Evolutionary conservation across 1,284 basidiomycete species (phyloP).

Genomic region (Coriolopsis trogii): DNA sequence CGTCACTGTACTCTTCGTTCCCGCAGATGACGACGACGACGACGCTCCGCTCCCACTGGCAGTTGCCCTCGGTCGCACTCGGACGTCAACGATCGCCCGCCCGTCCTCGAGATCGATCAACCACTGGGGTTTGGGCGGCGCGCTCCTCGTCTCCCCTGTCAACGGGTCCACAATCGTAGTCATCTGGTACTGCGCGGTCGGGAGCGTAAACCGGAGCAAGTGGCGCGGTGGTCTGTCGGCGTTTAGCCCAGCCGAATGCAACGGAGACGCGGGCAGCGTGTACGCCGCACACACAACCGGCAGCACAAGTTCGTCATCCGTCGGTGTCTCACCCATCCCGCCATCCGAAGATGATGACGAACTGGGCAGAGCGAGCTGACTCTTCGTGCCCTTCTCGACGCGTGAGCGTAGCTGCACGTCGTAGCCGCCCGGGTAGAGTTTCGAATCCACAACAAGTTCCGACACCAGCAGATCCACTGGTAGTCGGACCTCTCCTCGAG

Average conservation of each 20-base stretch:
- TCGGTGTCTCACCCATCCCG: slow-evolving; percentile 1
- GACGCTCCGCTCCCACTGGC: slow-evolving; percentile 19
- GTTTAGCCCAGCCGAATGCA: slow-evolving; percentile 74
- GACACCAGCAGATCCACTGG: slow-evolving; percentile 65
- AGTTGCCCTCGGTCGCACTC: slow-evolving; percentile 54
- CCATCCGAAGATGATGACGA: slow-evolving; percentile 4
- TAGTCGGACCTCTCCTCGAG: slow-evolving; percentile 59
- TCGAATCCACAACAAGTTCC: slow-evolving; percentile 77
- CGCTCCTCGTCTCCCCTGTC: slow-evolving; percentile 67
- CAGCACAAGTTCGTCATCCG: slow-evolving; percentile 34
- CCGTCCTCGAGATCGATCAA: slow-evolving; percentile 71
- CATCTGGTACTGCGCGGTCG: slow-evolving; percentile 78
- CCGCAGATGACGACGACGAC: background rate
- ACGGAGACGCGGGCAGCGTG: slow-evolving; percentile 77
- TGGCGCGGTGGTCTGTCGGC: slow-evolving; percentile 68
- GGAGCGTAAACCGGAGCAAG: slow-evolving; percentile 75
- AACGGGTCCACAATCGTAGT: slow-evolving; percentile 80
- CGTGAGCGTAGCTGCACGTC: slow-evolving; percentile 54
- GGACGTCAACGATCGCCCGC: slow-evolving; percentile 59
- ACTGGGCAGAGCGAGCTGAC: slow-evolving; percentile 25
- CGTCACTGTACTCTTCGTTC: slow-evolving; percentile 22
- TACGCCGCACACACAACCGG: slow-evolving; percentile 60
- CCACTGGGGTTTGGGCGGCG: slow-evolving; percentile 77
- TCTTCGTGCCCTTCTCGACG: slow-evolving; percentile 38
- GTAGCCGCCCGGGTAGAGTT: slow-evolving; percentile 74